Percentiles rank a stretch among this genome's conserved stretches.
Evolutionary conservation across 2,329 filamentous ascomycete genomes (phyloP).

Genomic region (Pseudopithomyces maydicus): DNA sequence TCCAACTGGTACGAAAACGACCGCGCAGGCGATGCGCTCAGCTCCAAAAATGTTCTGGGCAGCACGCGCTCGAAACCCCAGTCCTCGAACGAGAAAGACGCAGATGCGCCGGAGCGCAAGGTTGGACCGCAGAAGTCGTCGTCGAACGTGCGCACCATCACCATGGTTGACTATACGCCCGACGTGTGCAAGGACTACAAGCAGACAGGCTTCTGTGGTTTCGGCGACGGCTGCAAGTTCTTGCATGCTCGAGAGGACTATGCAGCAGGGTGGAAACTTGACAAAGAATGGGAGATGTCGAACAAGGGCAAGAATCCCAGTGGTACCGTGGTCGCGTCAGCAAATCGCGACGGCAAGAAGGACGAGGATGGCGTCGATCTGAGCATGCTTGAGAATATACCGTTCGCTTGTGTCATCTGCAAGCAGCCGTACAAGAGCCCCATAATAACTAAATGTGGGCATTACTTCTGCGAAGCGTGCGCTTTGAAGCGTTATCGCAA

Average conservation of each 20-base stretch:
- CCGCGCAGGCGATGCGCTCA: slow-evolving; percentile 56
- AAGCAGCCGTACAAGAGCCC: slow-evolving; percentile 77
- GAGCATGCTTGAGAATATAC: slow-evolving; percentile 78
- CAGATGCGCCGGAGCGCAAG: slow-evolving; percentile 69
- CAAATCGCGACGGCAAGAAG: slow-evolving; percentile 53
- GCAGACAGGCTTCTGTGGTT: slow-evolving; percentile 68
- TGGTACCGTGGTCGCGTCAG: slow-evolving; percentile 61
- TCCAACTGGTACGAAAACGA: slow-evolving; percentile 92
- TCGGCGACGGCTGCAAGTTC: slow-evolving; percentile 82
- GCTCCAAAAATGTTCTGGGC: slow-evolving; percentile 63
- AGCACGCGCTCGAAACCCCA: slow-evolving; percentile 54
- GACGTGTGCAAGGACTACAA: slow-evolving; percentile 97
- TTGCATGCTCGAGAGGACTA: slow-evolving; percentile 77
- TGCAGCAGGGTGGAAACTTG: slow-evolving; percentile 93
- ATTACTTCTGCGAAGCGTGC: slow-evolving; percentile 95
- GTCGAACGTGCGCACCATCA: slow-evolving; percentile 88
- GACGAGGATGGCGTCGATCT: slow-evolving; percentile 66
- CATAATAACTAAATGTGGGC: slow-evolving; percentile 85
- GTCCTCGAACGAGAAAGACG: slow-evolving; percentile 78
- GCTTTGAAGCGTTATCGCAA: slow-evolving; percentile 85
- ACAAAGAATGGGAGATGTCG: slow-evolving; percentile 88
- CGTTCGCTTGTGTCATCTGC: slow-evolving; percentile 89
- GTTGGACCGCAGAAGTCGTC: slow-evolving; percentile 88
- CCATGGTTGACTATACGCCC: slow-evolving; percentile 85
- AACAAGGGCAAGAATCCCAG: slow-evolving; percentile 65